phyloP scores from a whole-genome alignment of 768 basidiomycete species.

The Boletus rubropictus region DNA sequence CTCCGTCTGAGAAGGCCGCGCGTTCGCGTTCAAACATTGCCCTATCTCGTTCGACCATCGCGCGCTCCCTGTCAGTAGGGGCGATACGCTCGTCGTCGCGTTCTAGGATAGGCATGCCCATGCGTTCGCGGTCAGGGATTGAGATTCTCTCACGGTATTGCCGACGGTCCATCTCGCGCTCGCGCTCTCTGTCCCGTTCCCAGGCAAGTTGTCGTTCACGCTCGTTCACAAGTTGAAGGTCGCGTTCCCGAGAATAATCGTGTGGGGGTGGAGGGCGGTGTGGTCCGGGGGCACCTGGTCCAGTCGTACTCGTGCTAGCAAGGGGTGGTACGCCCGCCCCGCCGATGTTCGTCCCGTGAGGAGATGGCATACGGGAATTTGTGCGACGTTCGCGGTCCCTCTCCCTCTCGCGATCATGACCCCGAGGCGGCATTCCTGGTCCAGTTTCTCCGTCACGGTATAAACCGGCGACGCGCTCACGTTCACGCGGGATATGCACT shows the following conservation, averaged over 20 bases:
- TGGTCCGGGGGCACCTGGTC: constrained; percentile 19
- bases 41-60: constrained; percentile 19
- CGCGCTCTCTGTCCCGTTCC: constrained; percentile 25
- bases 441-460: constrained; percentile 24
- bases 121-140: constrained; percentile 19
- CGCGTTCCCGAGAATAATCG: constrained; percentile 25
- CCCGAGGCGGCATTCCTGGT: constrained; percentile 20
- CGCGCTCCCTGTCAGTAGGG: constrained; percentile 21
- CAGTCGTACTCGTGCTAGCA: constrained; percentile 1
- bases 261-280: constrained; percentile 19
- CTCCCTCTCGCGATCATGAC: constrained; percentile 28
- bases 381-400: constrained; percentile 28
- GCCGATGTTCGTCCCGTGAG: constrained; percentile 14
- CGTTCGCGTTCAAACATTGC: constrained; percentile 22
- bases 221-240: constrained; percentile 16
- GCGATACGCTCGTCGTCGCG: constrained; percentile 20
- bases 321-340: constrained; percentile 9
- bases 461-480: constrained; percentile 19
- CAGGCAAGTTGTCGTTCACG: constrained; percentile 25
- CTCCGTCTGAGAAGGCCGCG: constrained; percentile 14
- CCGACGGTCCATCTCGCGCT: constrained; percentile 25
- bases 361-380: constrained; percentile 25
- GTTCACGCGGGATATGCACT: constrained; percentile 25
- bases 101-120: constrained; percentile 17
- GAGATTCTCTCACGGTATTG: constrained; percentile 25